Conservation (phyloP, 306 rosid genomes). For the Cicer arietinum region DNA sequence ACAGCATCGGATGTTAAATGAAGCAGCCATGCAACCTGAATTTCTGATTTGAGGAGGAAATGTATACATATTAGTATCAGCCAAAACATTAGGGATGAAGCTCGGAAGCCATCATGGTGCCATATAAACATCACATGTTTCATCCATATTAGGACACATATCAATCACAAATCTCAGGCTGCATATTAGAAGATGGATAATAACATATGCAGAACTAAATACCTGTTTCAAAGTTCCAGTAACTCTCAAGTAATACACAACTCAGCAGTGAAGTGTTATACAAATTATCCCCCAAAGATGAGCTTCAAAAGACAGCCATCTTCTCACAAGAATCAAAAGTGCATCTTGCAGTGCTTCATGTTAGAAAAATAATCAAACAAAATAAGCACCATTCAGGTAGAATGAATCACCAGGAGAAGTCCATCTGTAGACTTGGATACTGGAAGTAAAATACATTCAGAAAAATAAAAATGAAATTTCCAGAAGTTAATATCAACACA, state of each 20-base stretch:
- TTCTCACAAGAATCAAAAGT: constrained; percentile 28
- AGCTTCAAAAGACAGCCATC: constrained; percentile 36
- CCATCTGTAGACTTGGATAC: constrained; percentile 33
- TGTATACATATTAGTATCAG: not conserved
- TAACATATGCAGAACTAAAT: constrained; percentile 24
- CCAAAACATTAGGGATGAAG: constrained; percentile 15
- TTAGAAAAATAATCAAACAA: constrained; percentile 41
- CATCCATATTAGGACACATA: not conserved
- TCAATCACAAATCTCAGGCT: constrained; percentile 32
- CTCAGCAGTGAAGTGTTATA: constrained; percentile 12
- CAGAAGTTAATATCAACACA: constrained; percentile 11
- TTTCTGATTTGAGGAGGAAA: constrained; percentile 1
- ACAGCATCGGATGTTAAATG: constrained; percentile 21
- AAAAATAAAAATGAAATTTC: constrained; percentile 16
- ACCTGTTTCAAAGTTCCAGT: constrained; percentile 31
- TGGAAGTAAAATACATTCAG: constrained; percentile 41
- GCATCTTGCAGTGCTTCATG: constrained; percentile 32
- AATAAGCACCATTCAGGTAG: constrained; percentile 41
- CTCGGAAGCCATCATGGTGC: constrained; percentile 23
- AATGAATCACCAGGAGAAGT: constrained; percentile 34
- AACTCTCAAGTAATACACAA: constrained; percentile 24
- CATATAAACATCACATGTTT: constrained; percentile 35
- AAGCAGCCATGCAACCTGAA: constrained; percentile 23
- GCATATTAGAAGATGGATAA: constrained; percentile 16
- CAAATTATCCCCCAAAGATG: constrained; percentile 4